Evolutionary conservation across 2,329 filamentous ascomycete genomes (phyloP).

Genomic region (Aspergillus ibericus): DNA sequence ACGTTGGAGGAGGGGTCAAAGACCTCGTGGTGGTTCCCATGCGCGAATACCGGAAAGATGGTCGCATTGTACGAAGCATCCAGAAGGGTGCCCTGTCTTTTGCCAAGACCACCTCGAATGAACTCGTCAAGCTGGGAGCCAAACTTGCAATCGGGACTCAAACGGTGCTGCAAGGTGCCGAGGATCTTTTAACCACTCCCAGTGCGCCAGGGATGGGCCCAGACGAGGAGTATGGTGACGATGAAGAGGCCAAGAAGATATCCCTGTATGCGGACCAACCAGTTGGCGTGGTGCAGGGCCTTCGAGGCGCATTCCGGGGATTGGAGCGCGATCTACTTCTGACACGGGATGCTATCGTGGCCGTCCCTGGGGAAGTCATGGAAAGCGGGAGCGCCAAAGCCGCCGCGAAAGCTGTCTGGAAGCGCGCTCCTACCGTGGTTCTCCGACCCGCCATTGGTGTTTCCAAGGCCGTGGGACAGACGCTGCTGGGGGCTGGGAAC

Average conservation of each 20-base stretch:
- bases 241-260: conserved; percentile 74
- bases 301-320: conserved; percentile 78
- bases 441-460: conserved; percentile 88
- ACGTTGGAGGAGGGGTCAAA: conserved; percentile 81
- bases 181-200: conserved; percentile 64
- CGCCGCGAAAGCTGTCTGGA: conserved; percentile 74
- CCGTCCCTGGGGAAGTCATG: conserved; percentile 86
- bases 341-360: conserved; percentile 88
- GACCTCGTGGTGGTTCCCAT: conserved; percentile 88
- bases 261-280: conserved; percentile 94
- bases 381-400: conserved; percentile 80
- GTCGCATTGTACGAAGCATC: conserved; percentile 85
- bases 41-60: conserved; percentile 90
- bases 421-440: conserved; percentile 87
- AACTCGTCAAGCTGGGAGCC: conserved; percentile 89
- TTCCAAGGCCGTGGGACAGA: conserved; percentile 83
- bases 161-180: conserved; percentile 84
- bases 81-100: conserved; percentile 88
- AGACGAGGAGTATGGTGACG: conserved; percentile 63
- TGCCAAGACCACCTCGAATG: conserved; percentile 87
- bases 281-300: conserved; percentile 79
- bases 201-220: conserved; percentile 40
- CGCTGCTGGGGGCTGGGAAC: conserved; percentile 89
- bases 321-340: conserved; percentile 84
- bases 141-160: conserved; percentile 95